Base-by-base conservation (phyloP, 768 basidiomycete species). In the Leccinellum rugosiceps region DNA sequence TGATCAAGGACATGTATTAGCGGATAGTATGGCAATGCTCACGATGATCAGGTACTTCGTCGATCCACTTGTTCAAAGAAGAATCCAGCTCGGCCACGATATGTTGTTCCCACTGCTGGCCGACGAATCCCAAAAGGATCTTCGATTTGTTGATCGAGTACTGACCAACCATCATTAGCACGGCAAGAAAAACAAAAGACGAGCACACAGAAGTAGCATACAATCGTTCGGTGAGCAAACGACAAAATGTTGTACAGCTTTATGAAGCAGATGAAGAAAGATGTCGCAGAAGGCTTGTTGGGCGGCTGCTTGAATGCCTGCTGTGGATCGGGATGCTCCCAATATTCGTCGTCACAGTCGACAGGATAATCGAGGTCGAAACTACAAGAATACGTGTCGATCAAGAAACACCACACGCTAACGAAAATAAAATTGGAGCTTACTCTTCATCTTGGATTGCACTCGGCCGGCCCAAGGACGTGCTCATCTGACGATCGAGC, bases 1-100 rank as follows among this genome's bases (percentile, higher is more conserved):
- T 25, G 10, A 43, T 23, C 34, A 25, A 5, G 11, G 19, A 7
- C 3, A 28, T 17, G n/a, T 10, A 41, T 9, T 41, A 19, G 9
- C 38, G 38, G 19, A 21, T 4, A 21, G 25, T 7, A 30, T 17
- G 19, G 31, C 13, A 35, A 50, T 10, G 41, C 73, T 64, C 52
- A 75, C 73, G 47, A 44, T 75, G 72, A 65, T 72, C 68, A 2
- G 90, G 90, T 3, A 92, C 76, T 3, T 80, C 76, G 53, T 88
- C 85, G 50, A 87, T 79, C 90, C 90, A 92, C n/a, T 81, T 79
- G 62, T 92, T 90, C 65, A 92, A 73, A 3, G 83, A 82, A 4
- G 86, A 85, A 72, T 92, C 90, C 4, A 92, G 76, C 55, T 90
- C 87, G 8, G 83, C 80, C 5, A 92, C 83, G 21, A 85, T 78